A percentile compares a stretch with the other conserved stretches of the same genome.
These are phyloP conservation scores for Phaeosphaeria sp. DNA, from an alignment of 2,329 filamentous ascomycete species.

Conservation along the genomic window DNA sequence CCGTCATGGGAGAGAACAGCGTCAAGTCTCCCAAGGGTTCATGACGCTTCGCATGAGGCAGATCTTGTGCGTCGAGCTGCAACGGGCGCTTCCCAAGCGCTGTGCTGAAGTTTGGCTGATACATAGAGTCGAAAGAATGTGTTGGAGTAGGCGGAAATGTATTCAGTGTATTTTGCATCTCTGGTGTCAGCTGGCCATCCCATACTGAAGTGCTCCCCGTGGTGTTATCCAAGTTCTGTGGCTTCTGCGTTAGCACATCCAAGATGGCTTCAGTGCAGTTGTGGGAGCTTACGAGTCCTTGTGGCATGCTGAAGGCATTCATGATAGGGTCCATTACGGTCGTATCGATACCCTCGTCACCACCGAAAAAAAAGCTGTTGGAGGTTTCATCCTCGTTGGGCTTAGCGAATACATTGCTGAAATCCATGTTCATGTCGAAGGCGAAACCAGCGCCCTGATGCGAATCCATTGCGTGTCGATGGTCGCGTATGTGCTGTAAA, in stretches of 20 bases:
- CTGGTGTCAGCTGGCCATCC: constrained; percentile 32
- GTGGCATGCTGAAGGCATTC: constrained; percentile 32
- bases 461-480: constrained; percentile 24
- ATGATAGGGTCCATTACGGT: constrained; percentile 27
- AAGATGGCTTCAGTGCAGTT: background rate
- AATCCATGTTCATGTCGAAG: constrained; percentile 43
- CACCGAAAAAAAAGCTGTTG: constrained; percentile 31
- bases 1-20: constrained; percentile 25
- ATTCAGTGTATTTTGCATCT: constrained; percentile 22
- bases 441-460: constrained; percentile 37
- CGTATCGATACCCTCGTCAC: constrained; percentile 45
- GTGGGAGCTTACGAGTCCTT: constrained; percentile 34
- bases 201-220: constrained; percentile 31
- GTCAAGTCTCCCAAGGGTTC: constrained; percentile 30
- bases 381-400: constrained; percentile 40
- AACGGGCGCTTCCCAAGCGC: constrained; percentile 38
- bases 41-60: constrained; percentile 43
- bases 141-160: constrained; percentile 34
- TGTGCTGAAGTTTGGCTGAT: constrained; percentile 19
- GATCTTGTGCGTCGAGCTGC: constrained; percentile 39
- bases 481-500: constrained; percentile 21
- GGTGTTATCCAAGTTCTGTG: constrained; percentile 44
- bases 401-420: constrained; percentile 38
- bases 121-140: constrained; percentile 35
- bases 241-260: constrained; percentile 11